Evolutionary conservation across 169 alveolate species (phyloP).

Genomic region (Eimeria mitis): DNA sequence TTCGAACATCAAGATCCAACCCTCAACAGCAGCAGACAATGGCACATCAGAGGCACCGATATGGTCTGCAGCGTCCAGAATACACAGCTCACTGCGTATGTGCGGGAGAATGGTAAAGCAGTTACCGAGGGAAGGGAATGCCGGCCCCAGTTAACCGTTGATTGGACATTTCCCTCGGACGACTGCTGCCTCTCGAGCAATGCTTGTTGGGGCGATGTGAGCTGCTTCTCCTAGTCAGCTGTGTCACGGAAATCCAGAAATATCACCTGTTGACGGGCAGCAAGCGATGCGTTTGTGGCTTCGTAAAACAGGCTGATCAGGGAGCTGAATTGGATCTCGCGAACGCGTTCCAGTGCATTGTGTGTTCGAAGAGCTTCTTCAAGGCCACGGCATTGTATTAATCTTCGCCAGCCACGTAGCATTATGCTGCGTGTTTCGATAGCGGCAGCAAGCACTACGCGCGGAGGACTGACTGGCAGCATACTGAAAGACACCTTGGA

Average conservation of each 20-base stretch:
- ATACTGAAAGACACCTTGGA: not conserved
- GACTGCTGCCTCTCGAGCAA: not conserved
- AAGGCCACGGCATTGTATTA: not conserved
- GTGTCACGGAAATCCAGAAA: not conserved
- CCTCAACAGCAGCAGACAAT: not conserved
- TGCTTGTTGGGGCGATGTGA: not conserved
- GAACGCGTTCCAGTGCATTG: no score
- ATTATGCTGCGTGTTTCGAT: not conserved
- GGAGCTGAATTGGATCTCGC: not conserved
- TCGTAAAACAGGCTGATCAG: not conserved
- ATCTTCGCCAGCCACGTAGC: no score
- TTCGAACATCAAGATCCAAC: not conserved
- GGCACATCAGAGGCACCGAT: not conserved
- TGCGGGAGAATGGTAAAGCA: not conserved
- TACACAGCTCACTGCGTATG: not conserved
- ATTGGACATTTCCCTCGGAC: not conserved
- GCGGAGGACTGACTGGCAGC: not conserved
- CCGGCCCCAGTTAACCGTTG: not conserved
- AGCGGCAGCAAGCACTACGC: not conserved
- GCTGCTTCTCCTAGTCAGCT: not conserved
- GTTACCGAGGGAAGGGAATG: not conserved
- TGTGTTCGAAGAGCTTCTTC: not conserved
- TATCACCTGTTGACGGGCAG: not conserved
- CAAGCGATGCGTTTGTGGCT: not conserved
- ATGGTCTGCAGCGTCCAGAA: not conserved